These are phyloP conservation scores for Trichosporon asahii DNA, from an alignment of 1,284 basidiomycete species.

Conservation along the genomic window DNA sequence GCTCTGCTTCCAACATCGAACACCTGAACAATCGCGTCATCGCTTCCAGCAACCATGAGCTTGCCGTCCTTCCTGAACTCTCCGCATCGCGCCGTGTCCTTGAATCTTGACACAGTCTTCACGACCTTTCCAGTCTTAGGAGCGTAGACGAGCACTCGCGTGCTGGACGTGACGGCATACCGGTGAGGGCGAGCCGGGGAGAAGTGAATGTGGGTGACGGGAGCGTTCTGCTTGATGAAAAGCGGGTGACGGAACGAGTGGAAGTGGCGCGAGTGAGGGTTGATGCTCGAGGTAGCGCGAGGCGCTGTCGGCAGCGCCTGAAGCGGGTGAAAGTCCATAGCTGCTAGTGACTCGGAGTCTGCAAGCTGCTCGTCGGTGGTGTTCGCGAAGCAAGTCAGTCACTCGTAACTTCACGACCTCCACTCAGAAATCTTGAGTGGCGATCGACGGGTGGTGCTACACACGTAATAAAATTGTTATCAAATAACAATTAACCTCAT, in stretches of 20 bases:
- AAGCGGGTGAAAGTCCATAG: constrained; percentile 50
- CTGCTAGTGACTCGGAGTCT: constrained; percentile 1
- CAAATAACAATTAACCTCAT: background rate
- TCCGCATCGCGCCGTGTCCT: constrained; percentile 87
- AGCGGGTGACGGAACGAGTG: constrained; percentile 52
- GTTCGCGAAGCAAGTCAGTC: background rate
- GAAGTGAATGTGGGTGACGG: constrained; percentile 88
- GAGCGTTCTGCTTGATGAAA: constrained; percentile 85
- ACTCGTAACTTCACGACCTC: constrained; percentile 9
- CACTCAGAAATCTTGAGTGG: constrained; percentile 11
- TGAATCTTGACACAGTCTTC: constrained; percentile 95
- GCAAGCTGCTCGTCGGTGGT: background rate
- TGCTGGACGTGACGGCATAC: constrained; percentile 92
- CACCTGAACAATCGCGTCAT: constrained; percentile 90
- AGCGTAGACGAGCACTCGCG: constrained; percentile 91
- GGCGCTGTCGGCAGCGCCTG: constrained; percentile 46
- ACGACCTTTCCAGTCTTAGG: constrained; percentile 91
- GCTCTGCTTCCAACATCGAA: constrained; percentile 95
- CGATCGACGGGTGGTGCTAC: background rate
- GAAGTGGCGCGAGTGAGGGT: constrained; percentile 50
- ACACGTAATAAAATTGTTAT: background rate
- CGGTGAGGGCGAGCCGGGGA: constrained; percentile 77
- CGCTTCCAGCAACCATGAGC: constrained; percentile 90
- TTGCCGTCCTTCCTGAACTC: constrained; percentile 89
- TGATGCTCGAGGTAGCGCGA: constrained; percentile 40